Conservation (phyloP, 1,139 yeast species). For the Debaryomycetaceae sp. region DNA sequence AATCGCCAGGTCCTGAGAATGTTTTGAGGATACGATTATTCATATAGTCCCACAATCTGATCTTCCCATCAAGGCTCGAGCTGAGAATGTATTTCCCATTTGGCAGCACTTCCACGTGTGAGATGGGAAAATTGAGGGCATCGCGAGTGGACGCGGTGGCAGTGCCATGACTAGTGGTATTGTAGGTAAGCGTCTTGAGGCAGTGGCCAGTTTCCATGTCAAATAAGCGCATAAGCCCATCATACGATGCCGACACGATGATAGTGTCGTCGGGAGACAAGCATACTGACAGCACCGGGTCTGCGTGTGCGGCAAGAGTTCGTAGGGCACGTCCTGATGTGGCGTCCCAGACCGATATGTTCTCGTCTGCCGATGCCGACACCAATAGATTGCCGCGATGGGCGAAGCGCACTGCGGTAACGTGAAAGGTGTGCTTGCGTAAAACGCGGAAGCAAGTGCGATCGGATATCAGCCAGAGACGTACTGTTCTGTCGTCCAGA, state of each 20-base stretch:
- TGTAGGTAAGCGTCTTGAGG: constrained; percentile 72
- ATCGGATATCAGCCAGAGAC: constrained; percentile 55
- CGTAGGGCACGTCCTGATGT: constrained; percentile 59
- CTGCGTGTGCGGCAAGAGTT: constrained; percentile 88
- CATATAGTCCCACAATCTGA: constrained; percentile 78
- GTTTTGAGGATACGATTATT: constrained; percentile 71
- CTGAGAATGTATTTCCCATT: constrained; percentile 76
- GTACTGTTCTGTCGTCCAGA: constrained; percentile 75
- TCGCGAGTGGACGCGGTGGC: constrained; percentile 49
- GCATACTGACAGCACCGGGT: constrained; percentile 71
- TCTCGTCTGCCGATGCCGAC: constrained; percentile 85
- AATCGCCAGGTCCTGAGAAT: constrained; percentile 29
- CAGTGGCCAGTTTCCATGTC: constrained; percentile 89
- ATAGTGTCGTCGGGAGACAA: constrained; percentile 74
- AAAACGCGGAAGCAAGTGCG: constrained; percentile 48
- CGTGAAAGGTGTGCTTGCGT: constrained; percentile 79
- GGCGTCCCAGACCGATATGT: constrained; percentile 84
- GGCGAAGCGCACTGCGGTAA: constrained; percentile 62
- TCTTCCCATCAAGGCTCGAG: constrained; percentile 68
- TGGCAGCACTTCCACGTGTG: constrained; percentile 64
- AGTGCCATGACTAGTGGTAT: constrained; percentile 46
- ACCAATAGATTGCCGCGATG: constrained; percentile 68
- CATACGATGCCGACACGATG: constrained; percentile 80
- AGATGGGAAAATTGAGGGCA: constrained; percentile 52
- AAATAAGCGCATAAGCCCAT: constrained; percentile 81